Base-by-base conservation (phyloP, 768 basidiomycete genomes). In the Mrakia hoshinonis region DNA sequence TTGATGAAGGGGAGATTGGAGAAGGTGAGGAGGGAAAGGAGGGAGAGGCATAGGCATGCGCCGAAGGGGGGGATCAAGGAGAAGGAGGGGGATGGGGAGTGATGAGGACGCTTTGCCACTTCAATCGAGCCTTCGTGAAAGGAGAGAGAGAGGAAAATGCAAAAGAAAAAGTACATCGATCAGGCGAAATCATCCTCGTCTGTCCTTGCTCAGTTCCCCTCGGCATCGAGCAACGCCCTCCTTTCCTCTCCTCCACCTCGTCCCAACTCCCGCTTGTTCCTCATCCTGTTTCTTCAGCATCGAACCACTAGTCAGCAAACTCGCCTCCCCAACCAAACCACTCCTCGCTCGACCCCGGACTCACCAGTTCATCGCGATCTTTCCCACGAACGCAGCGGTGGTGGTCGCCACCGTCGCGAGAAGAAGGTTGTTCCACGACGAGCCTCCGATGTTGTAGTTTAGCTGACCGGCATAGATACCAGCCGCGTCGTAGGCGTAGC, bases 401-500 rank as follows among this genome's bases (percentile, higher is more conserved):
- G 76, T 75, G 15, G 71, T 76, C 1, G 75, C 31, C 10, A 74
- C 77, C 3, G 74, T 46, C 4, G 69, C 73, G 29, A 65, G 76
- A 34, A 79, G 29, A 36, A 79, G 48, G 62, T 74, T 75, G 3
- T 76, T 75, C 78, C 78, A 79, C 0, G 70, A 71, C 31, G 73
- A 73, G 31, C 78, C 78, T 22, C 78, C 78, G 43, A 77, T 77
- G 68, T 52, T 75, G 74, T 49, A 76, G 74, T 62, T 78, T 24
- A 24, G 15, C 63, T 65, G 77, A 24, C 77, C 78, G 48, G 77
- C 55, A 22, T 76, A 74, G 20, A 79, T 49, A n/a, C 75, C 76
- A 36, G 76, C 66, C 9, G 73, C 68, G 55, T 77, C 75, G 69
- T 77, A 79, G 1, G 75, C 74, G 70, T 78, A 75, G 52, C 75